Percentiles rank a stretch among this genome's conserved stretches.
Conservation (phyloP, 2,329 filamentous ascomycete species). For the Hansfordia pulvinata region DNA sequence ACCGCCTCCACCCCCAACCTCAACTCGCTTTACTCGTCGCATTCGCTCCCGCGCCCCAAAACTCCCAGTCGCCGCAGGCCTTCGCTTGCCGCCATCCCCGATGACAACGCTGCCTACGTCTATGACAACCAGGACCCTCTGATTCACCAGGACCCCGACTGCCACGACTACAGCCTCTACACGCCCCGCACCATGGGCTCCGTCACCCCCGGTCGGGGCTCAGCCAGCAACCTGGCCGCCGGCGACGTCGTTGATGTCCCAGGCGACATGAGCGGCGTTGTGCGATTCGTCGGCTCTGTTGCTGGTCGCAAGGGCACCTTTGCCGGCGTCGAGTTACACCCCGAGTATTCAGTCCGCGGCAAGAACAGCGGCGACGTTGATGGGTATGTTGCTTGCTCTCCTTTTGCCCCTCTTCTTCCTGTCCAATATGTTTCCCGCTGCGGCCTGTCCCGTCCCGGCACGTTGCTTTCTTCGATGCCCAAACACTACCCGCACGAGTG, state of each 20-base stretch:
- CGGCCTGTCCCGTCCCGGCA: too few species aligned
- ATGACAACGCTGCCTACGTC: too few species aligned
- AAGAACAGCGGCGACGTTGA: slow-evolving; percentile 97
- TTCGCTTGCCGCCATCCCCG: slow-evolving; percentile 51
- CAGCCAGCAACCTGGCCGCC: slow-evolving; percentile 26
- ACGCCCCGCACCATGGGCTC: slow-evolving; percentile 33
- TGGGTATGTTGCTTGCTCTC: slow-evolving; percentile 44
- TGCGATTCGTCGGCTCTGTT: slow-evolving; percentile 80
- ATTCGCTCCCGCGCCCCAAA: slow-evolving; percentile 48
- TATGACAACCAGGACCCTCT: too few species aligned
- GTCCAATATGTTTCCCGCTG: slow-evolving; percentile 3
- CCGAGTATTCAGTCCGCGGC: slow-evolving; percentile 67
- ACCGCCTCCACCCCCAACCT: slow-evolving; percentile 47
- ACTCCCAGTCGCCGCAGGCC: slow-evolving; percentile 57
- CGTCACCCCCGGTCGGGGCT: slow-evolving; percentile 37
- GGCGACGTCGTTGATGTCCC: slow-evolving; percentile 86
- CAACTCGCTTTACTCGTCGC: slow-evolving; percentile 33
- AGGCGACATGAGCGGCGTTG: slow-evolving; percentile 78
- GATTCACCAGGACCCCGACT: slow-evolving; percentile 41
- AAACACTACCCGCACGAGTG: too few species aligned
- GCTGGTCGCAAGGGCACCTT: slow-evolving; percentile 84
- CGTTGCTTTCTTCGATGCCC: too few species aligned
- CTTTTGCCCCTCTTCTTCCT: slow-evolving; percentile 4
- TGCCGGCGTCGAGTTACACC: slow-evolving; percentile 78
- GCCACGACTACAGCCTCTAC: slow-evolving; percentile 28